phyloP scores from a whole-genome alignment of 441 rosid species.

The Gossypium gossypioides region DNA sequence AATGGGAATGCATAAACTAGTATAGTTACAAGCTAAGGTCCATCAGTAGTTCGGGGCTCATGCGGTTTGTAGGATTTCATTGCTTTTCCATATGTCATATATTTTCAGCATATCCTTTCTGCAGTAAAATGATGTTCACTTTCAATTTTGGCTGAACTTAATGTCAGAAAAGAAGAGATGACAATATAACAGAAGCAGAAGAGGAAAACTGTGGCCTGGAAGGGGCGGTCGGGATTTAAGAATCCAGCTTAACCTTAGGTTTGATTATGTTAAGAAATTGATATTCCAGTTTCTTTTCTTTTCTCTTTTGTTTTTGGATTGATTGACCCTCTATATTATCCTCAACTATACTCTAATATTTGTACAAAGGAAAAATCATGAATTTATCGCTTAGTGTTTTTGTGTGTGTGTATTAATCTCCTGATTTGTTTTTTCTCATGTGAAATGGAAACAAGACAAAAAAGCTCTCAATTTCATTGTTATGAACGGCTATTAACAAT shows the following conservation, averaged over 20 bases:
- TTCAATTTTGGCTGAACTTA: not conserved
- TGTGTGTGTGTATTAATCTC: too few relatives aligned
- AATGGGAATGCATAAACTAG: constrained; percentile 25
- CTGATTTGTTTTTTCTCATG: too few relatives aligned
- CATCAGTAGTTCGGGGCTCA: constrained; percentile 7
- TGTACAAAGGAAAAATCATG: too few relatives aligned
- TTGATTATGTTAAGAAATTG: not conserved
- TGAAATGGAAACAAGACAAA: too few relatives aligned
- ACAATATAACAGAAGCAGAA: not conserved
- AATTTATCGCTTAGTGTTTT: too few relatives aligned
- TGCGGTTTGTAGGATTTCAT: constrained; percentile 15
- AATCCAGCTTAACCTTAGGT: not conserved
- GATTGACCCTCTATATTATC: not conserved
- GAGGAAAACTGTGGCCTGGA: not conserved
- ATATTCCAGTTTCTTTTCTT: not conserved
- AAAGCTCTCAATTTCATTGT: too few relatives aligned
- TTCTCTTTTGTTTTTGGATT: not conserved
- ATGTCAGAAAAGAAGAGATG: not conserved
- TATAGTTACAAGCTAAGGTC: constrained; percentile 16
- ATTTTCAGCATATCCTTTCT: not conserved
- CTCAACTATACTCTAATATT: too few relatives aligned
- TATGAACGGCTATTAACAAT: too few relatives aligned
- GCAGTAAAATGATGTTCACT: not conserved
- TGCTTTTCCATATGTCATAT: constrained; percentile 10
- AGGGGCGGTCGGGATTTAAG: not conserved